phyloP scores from a whole-genome alignment of 495 filamentous ascomycete species.

The Penicillium cataractarum region DNA sequence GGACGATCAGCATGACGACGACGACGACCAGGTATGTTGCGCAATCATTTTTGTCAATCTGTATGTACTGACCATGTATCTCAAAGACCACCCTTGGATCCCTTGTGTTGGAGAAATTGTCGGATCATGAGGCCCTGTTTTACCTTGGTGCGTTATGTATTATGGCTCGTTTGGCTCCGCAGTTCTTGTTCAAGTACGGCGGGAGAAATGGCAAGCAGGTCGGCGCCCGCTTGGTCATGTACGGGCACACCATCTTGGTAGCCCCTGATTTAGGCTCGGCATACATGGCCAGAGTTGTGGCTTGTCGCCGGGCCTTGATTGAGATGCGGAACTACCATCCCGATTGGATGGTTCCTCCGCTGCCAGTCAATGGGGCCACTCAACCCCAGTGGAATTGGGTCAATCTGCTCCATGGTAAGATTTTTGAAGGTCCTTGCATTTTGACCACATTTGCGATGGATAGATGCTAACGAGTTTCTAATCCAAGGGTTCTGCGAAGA shows the following conservation, averaged over 20 bases:
- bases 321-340: constrained; percentile 27
- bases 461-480: not conserved
- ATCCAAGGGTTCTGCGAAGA: constrained; percentile 31
- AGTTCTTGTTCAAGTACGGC: constrained; percentile 29
- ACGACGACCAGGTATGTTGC: not conserved
- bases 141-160: constrained; percentile 36
- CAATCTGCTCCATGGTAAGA: constrained; percentile 35
- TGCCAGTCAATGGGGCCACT: constrained; percentile 21
- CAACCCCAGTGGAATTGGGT: constrained; percentile 35
- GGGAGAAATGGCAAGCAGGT: constrained; percentile 12
- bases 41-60: not conserved
- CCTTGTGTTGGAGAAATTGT: not conserved
- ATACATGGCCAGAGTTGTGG: constrained; percentile 28
- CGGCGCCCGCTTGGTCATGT: constrained; percentile 36
- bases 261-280: constrained; percentile 5
- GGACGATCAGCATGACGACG: too few species aligned
- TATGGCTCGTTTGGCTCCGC: constrained; percentile 30
- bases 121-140: constrained; percentile 29
- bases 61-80: not conserved
- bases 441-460: not conserved
- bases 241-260: constrained; percentile 35
- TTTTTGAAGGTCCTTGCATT: not conserved
- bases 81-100: not conserved
- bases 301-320: constrained; percentile 32
- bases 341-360: constrained; percentile 34